Conservation (phyloP, 2,329 filamentous ascomycete species). For the Proliferodiscus dingleyae region DNA sequence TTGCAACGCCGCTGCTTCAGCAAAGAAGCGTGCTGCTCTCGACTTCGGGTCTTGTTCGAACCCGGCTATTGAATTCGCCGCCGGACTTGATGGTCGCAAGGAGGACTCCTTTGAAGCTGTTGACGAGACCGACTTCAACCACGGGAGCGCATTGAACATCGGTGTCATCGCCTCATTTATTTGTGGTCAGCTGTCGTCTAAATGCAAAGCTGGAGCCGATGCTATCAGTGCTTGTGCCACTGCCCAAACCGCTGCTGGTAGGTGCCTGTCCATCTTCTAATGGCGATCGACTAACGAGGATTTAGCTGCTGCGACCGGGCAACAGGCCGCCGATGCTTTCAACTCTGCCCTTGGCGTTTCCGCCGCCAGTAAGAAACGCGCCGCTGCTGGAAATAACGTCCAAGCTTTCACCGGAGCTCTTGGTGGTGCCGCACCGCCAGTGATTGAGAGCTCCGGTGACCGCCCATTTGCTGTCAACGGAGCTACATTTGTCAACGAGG, state of each 20-base stretch:
- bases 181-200: constrained; percentile 33
- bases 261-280: constrained; percentile 1
- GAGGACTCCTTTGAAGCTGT: constrained; percentile 39
- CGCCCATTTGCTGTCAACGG: too few species aligned
- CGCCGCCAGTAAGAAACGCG: too few species aligned
- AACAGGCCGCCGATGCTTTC: constrained; percentile 34
- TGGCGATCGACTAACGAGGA: background rate
- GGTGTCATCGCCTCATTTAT: constrained; percentile 44
- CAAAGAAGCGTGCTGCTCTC: constrained; percentile 24
- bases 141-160: constrained; percentile 44
- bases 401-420: too few species aligned
- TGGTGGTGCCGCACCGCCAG: too few species aligned
- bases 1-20: constrained; percentile 34
- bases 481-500: too few species aligned
- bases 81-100: constrained; percentile 41
- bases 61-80: constrained; percentile 39
- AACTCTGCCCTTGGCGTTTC: constrained; percentile 26
- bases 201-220: constrained; percentile 18
- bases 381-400: too few species aligned
- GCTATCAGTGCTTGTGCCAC: constrained; percentile 17
- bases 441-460: too few species aligned
- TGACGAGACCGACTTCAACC: constrained; percentile 39
- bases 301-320: constrained; percentile 21
- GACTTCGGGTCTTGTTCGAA: constrained; percentile 39
- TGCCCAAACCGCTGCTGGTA: constrained; percentile 17